These are phyloP conservation scores for Daldinia concentrica DNA, from an alignment of 495 filamentous ascomycete species.

Conservation along the genomic window DNA sequence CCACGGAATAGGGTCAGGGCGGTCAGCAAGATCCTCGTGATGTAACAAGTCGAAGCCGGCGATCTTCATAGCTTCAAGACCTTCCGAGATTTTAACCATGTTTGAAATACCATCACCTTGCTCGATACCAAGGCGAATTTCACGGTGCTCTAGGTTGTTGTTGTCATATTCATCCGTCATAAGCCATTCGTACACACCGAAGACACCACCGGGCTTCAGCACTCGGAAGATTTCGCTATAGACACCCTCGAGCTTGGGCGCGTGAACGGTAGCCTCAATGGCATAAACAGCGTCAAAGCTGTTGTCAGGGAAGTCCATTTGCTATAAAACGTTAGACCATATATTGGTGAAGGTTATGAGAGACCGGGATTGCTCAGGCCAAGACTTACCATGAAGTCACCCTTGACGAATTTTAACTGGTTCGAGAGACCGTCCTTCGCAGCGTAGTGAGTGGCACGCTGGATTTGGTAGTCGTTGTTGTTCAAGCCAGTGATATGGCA, in stretches of 20 bases:
- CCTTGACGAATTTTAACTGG: conserved; percentile 90
- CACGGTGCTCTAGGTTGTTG: conserved; percentile 83
- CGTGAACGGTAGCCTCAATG: conserved; percentile 97
- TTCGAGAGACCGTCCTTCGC: conserved; percentile 79
- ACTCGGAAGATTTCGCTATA: conserved; percentile 95
- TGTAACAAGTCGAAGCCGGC: conserved; percentile 87
- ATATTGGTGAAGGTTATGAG: neutral
- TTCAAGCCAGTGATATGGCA: conserved; percentile 91
- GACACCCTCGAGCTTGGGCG: conserved; percentile 91
- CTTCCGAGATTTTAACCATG: conserved; percentile 93
- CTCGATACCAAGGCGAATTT: conserved; percentile 94
- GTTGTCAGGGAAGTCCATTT: conserved; percentile 96
- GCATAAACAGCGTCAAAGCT: conserved; percentile 96
- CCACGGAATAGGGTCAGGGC: conserved; percentile 83
- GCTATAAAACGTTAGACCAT: conserved; percentile 56
- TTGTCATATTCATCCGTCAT: conserved; percentile 98
- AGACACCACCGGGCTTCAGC: conserved; percentile 93
- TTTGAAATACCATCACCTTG: conserved; percentile 97
- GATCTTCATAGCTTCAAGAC: conserved; percentile 82
- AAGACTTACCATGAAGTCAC: conserved; percentile 88
- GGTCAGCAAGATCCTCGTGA: conserved; percentile 89
- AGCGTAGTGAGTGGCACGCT: conserved; percentile 89
- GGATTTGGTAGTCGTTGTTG: conserved; percentile 99
- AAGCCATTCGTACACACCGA: conserved; percentile 99
- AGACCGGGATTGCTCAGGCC: neutral